phyloP scores from a whole-genome alignment of 1,284 basidiomycete genomes.

The Apiotrichum sp. region DNA sequence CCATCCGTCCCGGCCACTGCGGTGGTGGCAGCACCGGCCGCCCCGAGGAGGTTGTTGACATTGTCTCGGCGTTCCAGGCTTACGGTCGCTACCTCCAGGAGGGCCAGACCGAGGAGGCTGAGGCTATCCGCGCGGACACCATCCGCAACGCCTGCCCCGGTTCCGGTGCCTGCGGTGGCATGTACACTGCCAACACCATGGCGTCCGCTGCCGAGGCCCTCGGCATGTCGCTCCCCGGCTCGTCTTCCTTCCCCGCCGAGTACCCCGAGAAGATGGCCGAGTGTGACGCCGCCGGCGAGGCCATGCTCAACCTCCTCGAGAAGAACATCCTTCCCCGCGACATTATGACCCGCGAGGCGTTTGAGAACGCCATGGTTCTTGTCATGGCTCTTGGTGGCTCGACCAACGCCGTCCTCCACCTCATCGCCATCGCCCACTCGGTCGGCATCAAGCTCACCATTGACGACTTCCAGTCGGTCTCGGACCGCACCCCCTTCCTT shows the following conservation, averaged over 20 bases:
- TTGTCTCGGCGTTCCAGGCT: constrained; percentile 90
- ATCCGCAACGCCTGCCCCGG: constrained; percentile 90
- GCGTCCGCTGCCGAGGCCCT: constrained; percentile 84
- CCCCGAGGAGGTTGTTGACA: constrained; percentile 62
- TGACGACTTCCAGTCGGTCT: constrained; percentile 87
- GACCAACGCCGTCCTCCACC: constrained; percentile 86
- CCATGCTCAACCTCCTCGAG: constrained; percentile 78
- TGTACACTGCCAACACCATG: constrained; percentile 95
- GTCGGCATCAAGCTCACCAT: constrained; percentile 81
- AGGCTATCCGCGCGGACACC: constrained; percentile 71
- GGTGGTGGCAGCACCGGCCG: constrained; percentile 48
- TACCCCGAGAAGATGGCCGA: constrained; percentile 71
- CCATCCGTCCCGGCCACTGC: constrained; percentile 84
- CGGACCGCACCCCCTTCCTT: constrained; percentile 85
- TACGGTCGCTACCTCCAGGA: constrained; percentile 89
- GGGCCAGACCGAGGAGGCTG: constrained; percentile 74
- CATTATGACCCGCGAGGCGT: constrained; percentile 92
- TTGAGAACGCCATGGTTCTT: constrained; percentile 94
- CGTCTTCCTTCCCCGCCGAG: constrained; percentile 88
- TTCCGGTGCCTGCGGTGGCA: constrained; percentile 88
- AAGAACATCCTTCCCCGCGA: constrained; percentile 88
- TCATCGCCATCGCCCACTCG: constrained; percentile 88
- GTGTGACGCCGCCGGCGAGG: constrained; percentile 69
- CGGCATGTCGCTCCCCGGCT: constrained; percentile 95
- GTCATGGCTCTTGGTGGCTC: constrained; percentile 93